A percentile compares a stretch with the other conserved stretches of the same genome.
Evolutionary conservation across 306 rosid species (phyloP).

Genomic region (Gastrolobium villosum): DNA sequence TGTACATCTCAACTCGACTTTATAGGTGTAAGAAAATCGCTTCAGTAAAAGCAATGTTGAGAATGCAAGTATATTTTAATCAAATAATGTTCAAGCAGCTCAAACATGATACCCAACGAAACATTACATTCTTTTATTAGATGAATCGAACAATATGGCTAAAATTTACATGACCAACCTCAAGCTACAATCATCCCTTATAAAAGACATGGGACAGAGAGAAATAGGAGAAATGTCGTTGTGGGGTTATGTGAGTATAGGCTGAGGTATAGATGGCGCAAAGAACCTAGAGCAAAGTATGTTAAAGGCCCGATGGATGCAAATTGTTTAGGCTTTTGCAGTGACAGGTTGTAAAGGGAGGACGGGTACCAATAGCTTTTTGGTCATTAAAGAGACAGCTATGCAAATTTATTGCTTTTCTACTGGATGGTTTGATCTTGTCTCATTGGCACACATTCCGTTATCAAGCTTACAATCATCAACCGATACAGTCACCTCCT

Average conservation of each 20-base stretch:
- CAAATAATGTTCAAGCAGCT: constrained; percentile 32
- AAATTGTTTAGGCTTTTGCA: constrained; percentile 44
- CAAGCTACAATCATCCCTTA: constrained; percentile 47
- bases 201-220: constrained; percentile 32
- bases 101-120: constrained; percentile 34
- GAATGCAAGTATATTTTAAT: constrained; percentile 14
- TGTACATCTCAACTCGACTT: not conserved
- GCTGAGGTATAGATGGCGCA: constrained; percentile 43
- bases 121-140: constrained; percentile 42
- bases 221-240: constrained; percentile 38
- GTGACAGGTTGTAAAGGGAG: constrained; percentile 55
- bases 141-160: constrained; percentile 45
- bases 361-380: constrained; percentile 39
- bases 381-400: constrained; percentile 47
- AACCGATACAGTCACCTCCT: constrained; percentile 49
- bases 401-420: constrained; percentile 52
- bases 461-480: constrained; percentile 48
- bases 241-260: constrained; percentile 32
- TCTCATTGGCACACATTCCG: constrained; percentile 41
- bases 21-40: not conserved
- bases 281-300: constrained; percentile 38
- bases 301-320: constrained; percentile 42
- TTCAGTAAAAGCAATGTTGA: constrained; percentile 8
- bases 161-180: constrained; percentile 46
- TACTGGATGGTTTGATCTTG: constrained; percentile 50